Conservation (phyloP, 1,284 basidiomycete species). For the Psilocybe mexicana region DNA sequence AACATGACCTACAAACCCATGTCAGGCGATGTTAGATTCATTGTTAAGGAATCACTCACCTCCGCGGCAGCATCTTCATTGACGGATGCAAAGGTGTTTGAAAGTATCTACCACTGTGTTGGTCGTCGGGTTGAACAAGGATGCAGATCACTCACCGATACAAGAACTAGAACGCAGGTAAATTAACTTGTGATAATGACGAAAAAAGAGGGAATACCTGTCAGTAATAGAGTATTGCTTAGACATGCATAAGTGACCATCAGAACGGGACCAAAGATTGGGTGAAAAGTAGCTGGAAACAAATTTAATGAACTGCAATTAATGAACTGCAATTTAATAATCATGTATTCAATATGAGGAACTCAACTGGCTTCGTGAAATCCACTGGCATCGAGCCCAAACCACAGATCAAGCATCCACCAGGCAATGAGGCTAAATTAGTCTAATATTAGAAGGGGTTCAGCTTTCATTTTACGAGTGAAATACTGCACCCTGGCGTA, state of each 20-base stretch:
- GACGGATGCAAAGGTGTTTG: constrained; percentile 91
- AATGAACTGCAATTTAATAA: neutral
- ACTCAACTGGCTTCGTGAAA: constrained; percentile 74
- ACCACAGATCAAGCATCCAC: constrained; percentile 91
- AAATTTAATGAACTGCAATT: neutral
- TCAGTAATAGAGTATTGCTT: constrained; percentile 84
- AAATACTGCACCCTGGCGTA: constrained; percentile 38
- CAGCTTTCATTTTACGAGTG: neutral
- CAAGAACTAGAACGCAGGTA: constrained; percentile 54
- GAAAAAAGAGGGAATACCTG: constrained; percentile 46
- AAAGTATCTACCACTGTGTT: constrained; percentile 68
- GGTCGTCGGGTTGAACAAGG: neutral
- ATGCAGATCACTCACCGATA: constrained; percentile 58
- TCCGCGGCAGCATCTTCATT: constrained; percentile 91
- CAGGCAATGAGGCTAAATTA: constrained; percentile 69
- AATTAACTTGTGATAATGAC: neutral
- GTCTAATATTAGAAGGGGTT: neutral
- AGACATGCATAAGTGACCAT: constrained; percentile 88
- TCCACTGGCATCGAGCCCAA: constrained; percentile 86
- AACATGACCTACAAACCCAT: constrained; percentile 75
- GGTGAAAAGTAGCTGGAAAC: constrained; percentile 69
- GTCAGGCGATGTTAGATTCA: neutral
- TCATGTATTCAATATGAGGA: neutral
- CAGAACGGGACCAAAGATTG: constrained; percentile 80
- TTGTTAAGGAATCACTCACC: constrained; percentile 39